Evolutionary conservation across 1,139 yeast species (phyloP).

Genomic region (Candida sp.): DNA sequence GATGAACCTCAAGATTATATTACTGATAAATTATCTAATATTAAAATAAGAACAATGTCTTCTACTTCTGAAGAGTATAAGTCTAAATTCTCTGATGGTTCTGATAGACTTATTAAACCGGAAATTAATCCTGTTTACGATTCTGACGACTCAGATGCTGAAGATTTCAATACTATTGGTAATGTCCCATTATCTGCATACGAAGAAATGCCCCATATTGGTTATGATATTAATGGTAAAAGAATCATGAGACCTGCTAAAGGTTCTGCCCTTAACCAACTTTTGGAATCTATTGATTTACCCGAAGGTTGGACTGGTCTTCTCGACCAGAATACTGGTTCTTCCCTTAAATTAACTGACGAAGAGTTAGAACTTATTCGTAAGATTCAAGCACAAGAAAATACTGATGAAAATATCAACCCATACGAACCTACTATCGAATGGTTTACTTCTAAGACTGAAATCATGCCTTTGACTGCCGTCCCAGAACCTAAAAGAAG

Average conservation of each 20-base stretch:
- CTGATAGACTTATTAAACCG: conserved; percentile 71
- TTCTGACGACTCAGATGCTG: conserved; percentile 88
- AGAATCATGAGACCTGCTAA: conserved; percentile 99
- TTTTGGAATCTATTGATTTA: conserved; percentile 84
- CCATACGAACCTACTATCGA: conserved; percentile 95
- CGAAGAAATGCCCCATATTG: conserved; percentile 97
- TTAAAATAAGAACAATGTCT: conserved; percentile 49
- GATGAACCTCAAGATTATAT: conserved; percentile 53
- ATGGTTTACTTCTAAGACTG: conserved; percentile 87
- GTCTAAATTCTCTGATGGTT: conserved; percentile 75
- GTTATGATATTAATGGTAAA: conserved; percentile 95
- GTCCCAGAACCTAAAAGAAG: conserved; percentile 97
- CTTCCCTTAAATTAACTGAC: conserved; percentile 76
- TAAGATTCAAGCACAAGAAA: conserved; percentile 82
- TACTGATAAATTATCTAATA: conserved; percentile 53
- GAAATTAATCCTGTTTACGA: conserved; percentile 93
- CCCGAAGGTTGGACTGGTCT: conserved; percentile 99
- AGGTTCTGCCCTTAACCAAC: conserved; percentile 88
- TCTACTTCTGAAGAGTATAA: conserved; percentile 32
- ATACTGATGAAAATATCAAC: conserved; percentile 73
- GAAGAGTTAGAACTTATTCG: conserved; percentile 89
- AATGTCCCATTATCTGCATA: conserved; percentile 90
- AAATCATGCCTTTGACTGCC: conserved; percentile 90
- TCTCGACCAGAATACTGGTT: conserved; percentile 86
- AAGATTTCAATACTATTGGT: conserved; percentile 85